These are phyloP conservation scores for Pisolithus thermaeus DNA, from an alignment of 1,284 basidiomycete species.

Conservation along the genomic window DNA sequence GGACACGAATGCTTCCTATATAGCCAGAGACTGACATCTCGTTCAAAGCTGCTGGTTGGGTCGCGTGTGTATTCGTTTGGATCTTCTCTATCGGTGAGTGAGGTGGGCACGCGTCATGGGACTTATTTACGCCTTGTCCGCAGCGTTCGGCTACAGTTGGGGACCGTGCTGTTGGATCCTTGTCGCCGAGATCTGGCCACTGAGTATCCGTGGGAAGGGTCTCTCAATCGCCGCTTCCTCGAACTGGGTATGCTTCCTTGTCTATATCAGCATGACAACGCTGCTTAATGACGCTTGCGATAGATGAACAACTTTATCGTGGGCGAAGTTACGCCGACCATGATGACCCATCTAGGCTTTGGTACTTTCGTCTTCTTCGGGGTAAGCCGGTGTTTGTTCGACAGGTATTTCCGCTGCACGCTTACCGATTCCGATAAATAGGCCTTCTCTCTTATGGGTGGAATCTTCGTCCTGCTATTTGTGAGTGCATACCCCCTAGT, in stretches of 20 bases:
- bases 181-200: conserved; percentile 61
- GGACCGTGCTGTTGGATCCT: conserved; percentile 67
- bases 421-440: conserved; percentile 18
- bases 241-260: conserved; percentile 49
- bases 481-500: conserved; percentile 31
- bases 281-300: conserved; percentile 1
- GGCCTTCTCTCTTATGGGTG: conserved; percentile 59
- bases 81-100: conserved; percentile 54
- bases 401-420: background rate
- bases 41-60: conserved; percentile 51
- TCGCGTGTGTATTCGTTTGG: conserved; percentile 60
- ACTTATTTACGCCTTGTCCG: background rate
- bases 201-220: conserved; percentile 64
- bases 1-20: background rate
- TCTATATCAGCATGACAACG: background rate
- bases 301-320: conserved; percentile 78
- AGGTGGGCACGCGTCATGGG: background rate
- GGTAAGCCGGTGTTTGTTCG: conserved; percentile 28
- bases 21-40: conserved; percentile 1
- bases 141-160: conserved; percentile 64
- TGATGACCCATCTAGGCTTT: conserved; percentile 51
- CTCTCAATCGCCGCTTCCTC: conserved; percentile 65
- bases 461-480: conserved; percentile 56
- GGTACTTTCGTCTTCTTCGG: conserved; percentile 71
- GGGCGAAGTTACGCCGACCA: conserved; percentile 58